Evolutionary conservation across 192 early-diverging fungal species (phyloP).

Genomic region (Rhizophagus clarus): DNA sequence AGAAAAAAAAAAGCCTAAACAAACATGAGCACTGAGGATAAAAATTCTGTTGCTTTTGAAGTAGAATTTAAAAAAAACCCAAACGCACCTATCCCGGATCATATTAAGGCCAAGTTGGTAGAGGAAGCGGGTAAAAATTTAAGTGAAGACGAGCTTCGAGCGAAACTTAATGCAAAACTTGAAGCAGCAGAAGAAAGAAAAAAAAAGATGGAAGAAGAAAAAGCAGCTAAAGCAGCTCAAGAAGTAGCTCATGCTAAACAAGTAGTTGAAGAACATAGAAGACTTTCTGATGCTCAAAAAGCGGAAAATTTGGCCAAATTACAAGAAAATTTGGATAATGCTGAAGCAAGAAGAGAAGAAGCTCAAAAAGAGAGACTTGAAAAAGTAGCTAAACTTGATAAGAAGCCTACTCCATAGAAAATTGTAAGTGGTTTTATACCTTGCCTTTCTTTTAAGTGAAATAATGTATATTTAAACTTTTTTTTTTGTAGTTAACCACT

Average conservation of each 20-base stretch:
- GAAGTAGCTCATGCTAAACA: slow-evolving; percentile 26
- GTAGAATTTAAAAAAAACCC: slow-evolving; percentile 28
- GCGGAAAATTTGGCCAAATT: neutral
- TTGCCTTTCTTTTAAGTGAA: neutral
- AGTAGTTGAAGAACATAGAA: slow-evolving; percentile 16
- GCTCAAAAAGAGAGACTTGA: neutral
- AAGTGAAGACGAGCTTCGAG: slow-evolving; percentile 19
- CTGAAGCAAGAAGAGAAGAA: slow-evolving; percentile 8
- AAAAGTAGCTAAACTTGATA: neutral
- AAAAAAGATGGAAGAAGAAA: slow-evolving; percentile 13
- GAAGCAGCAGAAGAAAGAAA: slow-evolving; percentile 25
- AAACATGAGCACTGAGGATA: slow-evolving; percentile 1
- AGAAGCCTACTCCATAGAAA: neutral
- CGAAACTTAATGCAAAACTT: slow-evolving; percentile 16
- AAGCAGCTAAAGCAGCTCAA: slow-evolving; percentile 4
- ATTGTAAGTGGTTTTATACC: neutral
- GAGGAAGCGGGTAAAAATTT: neutral
- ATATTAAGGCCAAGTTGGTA: neutral
- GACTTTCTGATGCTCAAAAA: slow-evolving; percentile 10
- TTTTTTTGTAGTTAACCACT: too few relatives aligned
- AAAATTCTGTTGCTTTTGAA: slow-evolving; percentile 17
- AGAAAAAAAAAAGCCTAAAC: neutral
- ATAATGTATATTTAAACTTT: neutral
- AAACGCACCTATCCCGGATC: neutral
- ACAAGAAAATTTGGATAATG: slow-evolving; percentile 9